Percentiles rank a stretch among this genome's conserved stretches.
These are phyloP conservation scores for Porodaedalea pini DNA, from an alignment of 1,284 basidiomycete genomes.

Conservation along the genomic window DNA sequence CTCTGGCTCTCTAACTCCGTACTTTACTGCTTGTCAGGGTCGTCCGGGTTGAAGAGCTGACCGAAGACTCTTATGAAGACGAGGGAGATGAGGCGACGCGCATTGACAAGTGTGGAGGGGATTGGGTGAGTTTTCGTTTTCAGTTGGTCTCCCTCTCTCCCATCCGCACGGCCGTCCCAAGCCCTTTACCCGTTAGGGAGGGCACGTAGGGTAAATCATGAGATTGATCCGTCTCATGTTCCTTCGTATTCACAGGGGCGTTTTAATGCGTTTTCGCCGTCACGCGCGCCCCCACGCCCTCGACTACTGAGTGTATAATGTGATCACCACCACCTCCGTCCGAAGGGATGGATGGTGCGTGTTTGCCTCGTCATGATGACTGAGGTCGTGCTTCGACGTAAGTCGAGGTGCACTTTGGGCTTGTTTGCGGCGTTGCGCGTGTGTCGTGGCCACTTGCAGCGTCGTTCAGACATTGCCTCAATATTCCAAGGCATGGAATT, in stretches of 20 bases:
- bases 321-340: too few relatives aligned
- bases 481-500: too few relatives aligned
- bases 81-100: slow-evolving; percentile 14
- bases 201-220: not conserved
- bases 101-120: slow-evolving; percentile 23
- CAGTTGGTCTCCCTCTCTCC: not conserved
- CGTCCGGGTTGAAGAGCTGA: not conserved
- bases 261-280: not conserved
- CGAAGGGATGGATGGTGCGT: too few relatives aligned
- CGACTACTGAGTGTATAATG: too few relatives aligned
- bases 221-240: too few relatives aligned
- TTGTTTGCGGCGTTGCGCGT: not conserved
- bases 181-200: not conserved
- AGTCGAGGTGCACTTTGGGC: not conserved
- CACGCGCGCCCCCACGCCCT: not conserved
- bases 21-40: not conserved
- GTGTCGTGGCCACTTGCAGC: not conserved
- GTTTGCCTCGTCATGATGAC: not conserved
- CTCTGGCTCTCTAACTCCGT: not conserved
- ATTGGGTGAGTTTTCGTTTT: slow-evolving; percentile 14
- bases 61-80: not conserved
- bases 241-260: too few relatives aligned
- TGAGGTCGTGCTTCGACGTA: not conserved
- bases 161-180: slow-evolving; percentile 7
- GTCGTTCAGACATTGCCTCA: too few relatives aligned